These are phyloP conservation scores for Schoenoplectus tabernaemontani DNA, from an alignment of 202 grass and related monocot genomes.

Conservation along the genomic window DNA sequence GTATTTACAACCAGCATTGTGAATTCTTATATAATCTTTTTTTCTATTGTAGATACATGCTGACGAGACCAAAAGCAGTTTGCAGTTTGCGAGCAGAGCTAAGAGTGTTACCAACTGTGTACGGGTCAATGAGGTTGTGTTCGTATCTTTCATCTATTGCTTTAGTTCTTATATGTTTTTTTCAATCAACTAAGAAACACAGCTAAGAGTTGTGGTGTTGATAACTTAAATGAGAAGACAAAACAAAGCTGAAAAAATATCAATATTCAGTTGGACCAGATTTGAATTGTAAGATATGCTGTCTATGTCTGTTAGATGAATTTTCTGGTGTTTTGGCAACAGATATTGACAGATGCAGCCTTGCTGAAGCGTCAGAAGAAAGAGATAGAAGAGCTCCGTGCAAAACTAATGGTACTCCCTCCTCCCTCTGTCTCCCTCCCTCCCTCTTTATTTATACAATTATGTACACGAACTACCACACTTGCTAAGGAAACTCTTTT, in stretches of 20 bases:
- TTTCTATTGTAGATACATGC: slow-evolving; percentile 50
- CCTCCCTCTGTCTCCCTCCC: background rate
- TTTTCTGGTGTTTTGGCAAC: slow-evolving; percentile 25
- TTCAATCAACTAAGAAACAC: no score
- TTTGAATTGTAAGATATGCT: background rate
- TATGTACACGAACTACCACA: slow-evolving; percentile 11
- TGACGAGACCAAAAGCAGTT: slow-evolving; percentile 94
- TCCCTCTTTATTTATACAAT: background rate
- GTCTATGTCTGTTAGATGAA: background rate
- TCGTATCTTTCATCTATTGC: background rate
- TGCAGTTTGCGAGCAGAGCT: slow-evolving; percentile 89
- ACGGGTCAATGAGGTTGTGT: slow-evolving; percentile 70
- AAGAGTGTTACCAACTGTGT: slow-evolving; percentile 84
- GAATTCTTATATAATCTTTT: background rate
- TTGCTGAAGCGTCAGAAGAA: slow-evolving; percentile 87
- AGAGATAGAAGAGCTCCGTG: slow-evolving; percentile 87
- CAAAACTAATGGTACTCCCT: slow-evolving; percentile 52
- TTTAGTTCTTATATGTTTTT: background rate
- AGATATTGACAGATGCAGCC: slow-evolving; percentile 99
- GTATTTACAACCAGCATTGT: background rate
- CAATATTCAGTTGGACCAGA: background rate
- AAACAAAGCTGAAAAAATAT: background rate
- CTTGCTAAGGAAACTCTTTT: slow-evolving; percentile 6
- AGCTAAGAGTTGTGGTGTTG: background rate
- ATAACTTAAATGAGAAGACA: background rate